Percentiles rank a stretch among this genome's conserved stretches.
These are phyloP conservation scores for Dalechampia spathulata DNA, from an alignment of 441 rosid genomes.

Conservation along the genomic window DNA sequence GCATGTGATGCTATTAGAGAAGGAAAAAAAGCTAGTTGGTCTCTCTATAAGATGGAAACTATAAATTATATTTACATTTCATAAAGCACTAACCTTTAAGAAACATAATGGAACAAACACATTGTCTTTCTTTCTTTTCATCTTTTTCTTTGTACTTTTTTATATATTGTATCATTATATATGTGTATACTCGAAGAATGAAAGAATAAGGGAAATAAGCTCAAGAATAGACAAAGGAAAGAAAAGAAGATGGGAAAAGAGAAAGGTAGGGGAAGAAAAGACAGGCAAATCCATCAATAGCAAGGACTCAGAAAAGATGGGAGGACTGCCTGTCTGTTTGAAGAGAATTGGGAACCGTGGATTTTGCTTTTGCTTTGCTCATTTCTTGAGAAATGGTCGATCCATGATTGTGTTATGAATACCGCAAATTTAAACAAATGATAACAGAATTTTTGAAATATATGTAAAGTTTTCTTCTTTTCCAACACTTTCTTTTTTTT, in stretches of 20 bases:
- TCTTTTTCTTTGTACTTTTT: background rate
- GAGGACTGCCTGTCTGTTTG: constrained; percentile 55
- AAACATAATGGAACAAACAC: constrained; percentile 39
- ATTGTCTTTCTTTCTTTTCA: constrained; percentile 24
- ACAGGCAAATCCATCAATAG: constrained; percentile 25
- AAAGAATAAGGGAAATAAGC: no score
- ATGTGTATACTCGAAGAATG: no score
- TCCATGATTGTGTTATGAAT: constrained; percentile 17
- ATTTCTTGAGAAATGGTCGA: constrained; percentile 21
- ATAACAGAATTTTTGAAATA: constrained; percentile 28
- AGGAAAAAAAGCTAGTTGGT: constrained; percentile 16
- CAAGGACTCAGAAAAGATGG: constrained; percentile 25
- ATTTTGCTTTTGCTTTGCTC: constrained; percentile 7
- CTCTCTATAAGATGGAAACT: constrained; percentile 5
- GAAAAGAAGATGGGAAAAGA: background rate
- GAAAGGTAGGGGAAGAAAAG: constrained; percentile 12
- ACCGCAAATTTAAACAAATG: constrained; percentile 5
- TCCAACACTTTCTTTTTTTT: no score
- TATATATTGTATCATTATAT: constrained; percentile 3
- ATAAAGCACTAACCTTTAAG: constrained; percentile 24
- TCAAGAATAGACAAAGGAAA: no score
- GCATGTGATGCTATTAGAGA: constrained; percentile 42
- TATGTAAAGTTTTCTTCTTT: no score
- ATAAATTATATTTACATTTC: constrained; percentile 4
- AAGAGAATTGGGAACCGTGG: constrained; percentile 37